Conservation (phyloP, 2,329 filamentous ascomycete species). For the Fusarium nygamai region DNA sequence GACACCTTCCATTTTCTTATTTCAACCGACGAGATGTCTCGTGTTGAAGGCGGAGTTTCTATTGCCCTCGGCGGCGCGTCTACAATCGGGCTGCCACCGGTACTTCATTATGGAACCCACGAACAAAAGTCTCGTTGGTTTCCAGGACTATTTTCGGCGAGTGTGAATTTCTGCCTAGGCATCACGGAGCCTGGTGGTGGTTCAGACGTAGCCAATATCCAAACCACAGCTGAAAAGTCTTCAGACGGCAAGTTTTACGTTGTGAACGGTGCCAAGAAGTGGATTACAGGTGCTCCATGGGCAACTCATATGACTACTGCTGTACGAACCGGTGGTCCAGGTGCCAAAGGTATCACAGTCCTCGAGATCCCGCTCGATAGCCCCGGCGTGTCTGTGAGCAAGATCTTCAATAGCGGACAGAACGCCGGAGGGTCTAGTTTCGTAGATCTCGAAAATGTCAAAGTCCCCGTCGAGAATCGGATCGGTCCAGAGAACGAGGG, state of each 20-base stretch:
- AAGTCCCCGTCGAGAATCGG: not conserved
- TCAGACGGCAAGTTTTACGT: not conserved
- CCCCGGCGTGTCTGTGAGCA: not conserved
- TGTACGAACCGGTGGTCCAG: not conserved
- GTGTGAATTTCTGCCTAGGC: not conserved
- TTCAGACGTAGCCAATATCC: not conserved
- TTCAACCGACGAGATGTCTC: not conserved
- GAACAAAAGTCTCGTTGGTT: not conserved
- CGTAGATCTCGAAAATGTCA: not conserved
- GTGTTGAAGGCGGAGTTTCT: not conserved
- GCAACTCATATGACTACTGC: not conserved
- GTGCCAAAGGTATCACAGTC: not conserved
- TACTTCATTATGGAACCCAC: not conserved
- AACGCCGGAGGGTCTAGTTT: not conserved
- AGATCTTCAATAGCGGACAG: not conserved
- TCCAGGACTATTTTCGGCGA: not conserved
- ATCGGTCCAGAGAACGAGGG: not conserved
- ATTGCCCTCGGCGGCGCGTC: not conserved
- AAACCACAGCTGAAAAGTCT: not conserved
- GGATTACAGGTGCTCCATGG: not conserved
- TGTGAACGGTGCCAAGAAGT: not conserved
- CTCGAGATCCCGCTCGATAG: not conserved
- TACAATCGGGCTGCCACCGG: not conserved
- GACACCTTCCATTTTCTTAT: not conserved
- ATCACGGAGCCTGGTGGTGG: not conserved